Conservation (phyloP, 805 yeast genomes). For the Grigorovia humatica region DNA sequence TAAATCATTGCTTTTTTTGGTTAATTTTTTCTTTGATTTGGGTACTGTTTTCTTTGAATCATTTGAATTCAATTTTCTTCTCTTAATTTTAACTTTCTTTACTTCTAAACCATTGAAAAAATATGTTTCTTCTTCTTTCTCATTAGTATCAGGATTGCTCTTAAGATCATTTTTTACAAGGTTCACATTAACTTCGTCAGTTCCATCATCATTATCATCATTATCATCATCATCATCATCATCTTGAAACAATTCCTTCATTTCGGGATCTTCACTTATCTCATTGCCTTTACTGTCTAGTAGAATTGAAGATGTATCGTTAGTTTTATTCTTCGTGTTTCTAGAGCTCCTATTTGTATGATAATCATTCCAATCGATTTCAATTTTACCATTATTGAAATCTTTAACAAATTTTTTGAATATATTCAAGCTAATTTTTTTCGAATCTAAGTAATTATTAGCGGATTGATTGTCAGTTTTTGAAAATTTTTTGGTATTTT, state of each 20-base stretch:
- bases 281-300: constrained; percentile 8
- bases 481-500: not conserved
- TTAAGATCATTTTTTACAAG: constrained; percentile 1
- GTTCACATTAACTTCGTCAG: too few species aligned
- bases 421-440: constrained; percentile 15
- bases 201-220: not conserved
- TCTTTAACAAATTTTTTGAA: constrained; percentile 26
- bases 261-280: constrained; percentile 7
- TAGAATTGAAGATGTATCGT: constrained; percentile 3
- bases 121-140: constrained; percentile 5
- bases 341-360: constrained; percentile 12
- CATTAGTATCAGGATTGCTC: not conserved
- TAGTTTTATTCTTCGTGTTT: constrained; percentile 6
- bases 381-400: constrained; percentile 16
- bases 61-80: not conserved
- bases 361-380: constrained; percentile 23
- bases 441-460: constrained; percentile 12
- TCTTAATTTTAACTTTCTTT: constrained; percentile 1
- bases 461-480: not conserved
- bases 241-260: constrained; percentile 11
- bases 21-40: not conserved
- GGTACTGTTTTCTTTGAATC: not conserved
- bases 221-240: constrained; percentile 6
- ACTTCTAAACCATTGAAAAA: constrained; percentile 3
- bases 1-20: not conserved